Base-by-base conservation (phyloP, 116 monocot genomes). In the Papilionanthe hybrid region DNA sequence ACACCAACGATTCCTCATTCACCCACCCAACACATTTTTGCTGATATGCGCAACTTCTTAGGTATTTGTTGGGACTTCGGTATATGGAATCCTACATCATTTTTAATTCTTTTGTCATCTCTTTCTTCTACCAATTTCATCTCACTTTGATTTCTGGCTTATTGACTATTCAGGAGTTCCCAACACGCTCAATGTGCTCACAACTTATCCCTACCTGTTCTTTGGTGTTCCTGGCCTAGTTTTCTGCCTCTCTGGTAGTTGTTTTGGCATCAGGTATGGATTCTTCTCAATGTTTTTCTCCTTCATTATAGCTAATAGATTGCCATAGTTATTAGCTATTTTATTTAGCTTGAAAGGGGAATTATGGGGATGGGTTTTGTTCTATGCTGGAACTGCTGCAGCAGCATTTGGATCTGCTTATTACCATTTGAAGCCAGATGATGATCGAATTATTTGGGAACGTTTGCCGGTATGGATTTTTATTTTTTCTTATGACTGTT, bases 371-470 rank as follows among this genome's bases (percentile, higher is more conserved):
- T 96, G 96, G 94, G 83, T 85, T 22, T 88, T 92, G 80, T 96
- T 88, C 79, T 96, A 86, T 79, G 79, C 81, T 23, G 96, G 89
- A 73, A 85, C 89, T 72, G 78, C 82, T 1, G 86, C 84, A 17
- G 79, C 87, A 7, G 96, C 92, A 17, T 96, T 94, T 79, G 96
- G 96, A 8, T 94, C 96, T 41, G 86, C 96, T 3, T 96, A 96
- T 79, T 96, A 96, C 78, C 96, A 96, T 78, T 84, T 96, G 42
- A 92, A 94, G 79, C 94, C 96, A n/a, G 91, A 92, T 58, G 94
- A 96, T 80, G 90, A 89, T 78, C 92, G 94, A 11, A 79, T 88
- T 66, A 48, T 89, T 41, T 96, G 92, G 91, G 96, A 96, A 50
- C 82, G 81, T 73, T 81, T 96, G 78, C 96, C 94, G 80, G 92